Evolutionary conservation across 2,329 filamentous ascomycete genomes (phyloP).

Genomic region (Cladophialophora chaetospira): DNA sequence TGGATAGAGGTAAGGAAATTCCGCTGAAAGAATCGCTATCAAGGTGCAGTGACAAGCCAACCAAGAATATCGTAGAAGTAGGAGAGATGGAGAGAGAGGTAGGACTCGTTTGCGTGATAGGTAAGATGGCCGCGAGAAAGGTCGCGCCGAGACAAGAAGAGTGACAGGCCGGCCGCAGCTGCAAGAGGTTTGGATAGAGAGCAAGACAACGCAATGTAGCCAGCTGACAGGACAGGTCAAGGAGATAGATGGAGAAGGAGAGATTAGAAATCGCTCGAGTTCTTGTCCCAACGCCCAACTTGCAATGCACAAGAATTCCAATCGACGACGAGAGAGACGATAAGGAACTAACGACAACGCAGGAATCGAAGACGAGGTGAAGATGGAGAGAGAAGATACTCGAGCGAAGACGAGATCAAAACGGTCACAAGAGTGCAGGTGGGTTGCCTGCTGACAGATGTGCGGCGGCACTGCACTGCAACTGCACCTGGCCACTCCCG

Average conservation of each 20-base stretch:
- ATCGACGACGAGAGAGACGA: constrained; percentile 26
- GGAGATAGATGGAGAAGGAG: constrained; percentile 32
- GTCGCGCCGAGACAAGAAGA: constrained; percentile 26
- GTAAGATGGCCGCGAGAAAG: constrained; percentile 22
- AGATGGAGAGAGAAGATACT: constrained; percentile 28
- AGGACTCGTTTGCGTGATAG: constrained; percentile 20
- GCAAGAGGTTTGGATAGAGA: constrained; percentile 20
- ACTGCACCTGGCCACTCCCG: not conserved
- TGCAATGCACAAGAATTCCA: constrained; percentile 33
- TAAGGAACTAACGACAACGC: constrained; percentile 14
- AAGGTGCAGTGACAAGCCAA: constrained; percentile 31
- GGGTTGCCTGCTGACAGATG: not conserved
- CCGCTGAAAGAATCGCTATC: constrained; percentile 29
- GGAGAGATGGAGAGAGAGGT: constrained; percentile 20
- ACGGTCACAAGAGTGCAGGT: not conserved
- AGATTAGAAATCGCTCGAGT: constrained; percentile 33
- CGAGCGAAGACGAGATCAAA: constrained; percentile 17
- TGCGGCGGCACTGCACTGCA: not conserved
- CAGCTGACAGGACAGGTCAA: constrained; percentile 13
- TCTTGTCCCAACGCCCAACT: constrained; percentile 33
- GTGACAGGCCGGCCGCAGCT: constrained; percentile 16
- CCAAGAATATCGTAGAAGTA: constrained; percentile 25
- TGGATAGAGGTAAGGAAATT: constrained; percentile 19
- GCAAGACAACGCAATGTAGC: constrained; percentile 19
- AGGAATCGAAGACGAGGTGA: constrained; percentile 22